Percentiles rank a stretch among this genome's conserved stretches.
Conservation (phyloP, 768 basidiomycete genomes). For the Boletus rubroflammeus region DNA sequence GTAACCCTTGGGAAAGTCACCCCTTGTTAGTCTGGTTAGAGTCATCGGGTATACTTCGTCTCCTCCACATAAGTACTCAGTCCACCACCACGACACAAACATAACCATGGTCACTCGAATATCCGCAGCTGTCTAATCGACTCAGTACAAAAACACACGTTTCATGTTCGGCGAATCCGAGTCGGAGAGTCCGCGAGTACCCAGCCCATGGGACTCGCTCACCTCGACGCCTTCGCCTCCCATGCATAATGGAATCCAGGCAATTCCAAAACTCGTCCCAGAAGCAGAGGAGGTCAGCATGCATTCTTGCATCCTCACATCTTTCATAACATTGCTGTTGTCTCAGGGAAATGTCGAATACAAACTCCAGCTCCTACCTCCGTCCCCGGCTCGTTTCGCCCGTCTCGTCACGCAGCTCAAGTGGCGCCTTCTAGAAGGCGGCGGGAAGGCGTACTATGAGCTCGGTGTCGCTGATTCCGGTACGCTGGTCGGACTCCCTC, state of each 20-base stretch:
- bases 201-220: conserved; percentile 80
- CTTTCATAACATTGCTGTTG: background rate
- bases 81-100: background rate
- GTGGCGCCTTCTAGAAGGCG: conserved; percentile 87
- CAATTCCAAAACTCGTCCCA: conserved; percentile 66
- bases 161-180: conserved; percentile 81
- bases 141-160: background rate
- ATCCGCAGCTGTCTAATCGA: conserved; percentile 29
- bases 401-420: conserved; percentile 93
- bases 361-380: conserved; percentile 84
- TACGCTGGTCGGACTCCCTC: conserved; percentile 73
- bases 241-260: conserved; percentile 23
- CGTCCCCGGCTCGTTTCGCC: conserved; percentile 70
- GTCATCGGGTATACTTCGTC: no score
- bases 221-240: conserved; percentile 49
- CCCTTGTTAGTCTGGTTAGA: no score
- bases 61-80: no score
- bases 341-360: conserved; percentile 86
- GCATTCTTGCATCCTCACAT: background rate
- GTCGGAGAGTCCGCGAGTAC: conserved; percentile 74
- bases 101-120: conserved; percentile 57
- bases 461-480: conserved; percentile 85
- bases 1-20: no score
- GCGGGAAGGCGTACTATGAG: conserved; percentile 82
- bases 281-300: conserved; percentile 61